Base-by-base conservation (phyloP, 2,329 filamentous ascomycete species). In the Ilyonectria mors-panacis region DNA sequence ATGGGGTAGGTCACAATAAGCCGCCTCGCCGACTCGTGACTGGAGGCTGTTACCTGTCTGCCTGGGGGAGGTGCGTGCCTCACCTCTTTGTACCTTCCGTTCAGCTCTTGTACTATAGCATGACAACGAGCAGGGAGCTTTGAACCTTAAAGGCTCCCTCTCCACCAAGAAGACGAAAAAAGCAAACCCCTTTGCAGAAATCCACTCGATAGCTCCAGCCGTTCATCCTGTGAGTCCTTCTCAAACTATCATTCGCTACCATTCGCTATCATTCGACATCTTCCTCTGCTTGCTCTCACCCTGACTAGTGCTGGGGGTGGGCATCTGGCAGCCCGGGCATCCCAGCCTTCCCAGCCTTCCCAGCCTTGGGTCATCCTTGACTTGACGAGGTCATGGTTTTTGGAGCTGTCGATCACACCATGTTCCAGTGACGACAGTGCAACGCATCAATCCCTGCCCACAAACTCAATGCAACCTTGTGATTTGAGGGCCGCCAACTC, bases 361-460 rank as follows among this genome's bases (percentile, higher is more conserved):
- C 15, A 30, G 35, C 19, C 58, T 54, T 45, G 58, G 50, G 35
- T 6, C 28, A 55, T 55, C 42, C 51, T 56, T 50, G 51, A 51
- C 47, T 30, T 37, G 59, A 47, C 53, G 50, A 51, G 58, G 58
- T 23, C 35, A 53, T 33, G 48, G 48, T 6, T 44, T 42, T 50
- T 55, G 42, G 30, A 17, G 45, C 19, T 62, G 59, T 62, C 59
- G 59, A 62, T 62, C 59, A 47, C 12, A 42, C 33, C 45, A 50
- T 56, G 42, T 26, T 56, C 23, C 30, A 28, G 47, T 62, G 42
- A 48, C 50, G 53, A 47, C 59, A 42, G 33, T 47, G 51, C 59
- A 55, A 39, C 30, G 10, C 17, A 4, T 28, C 8, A 17, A 56
- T 48, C 59, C 59, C 42, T 56, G 59, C 15, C 10, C 28, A 53